Evolutionary conservation across 78 protist species (phyloP).

Genomic region (Dictyostelium discoideum): DNA sequence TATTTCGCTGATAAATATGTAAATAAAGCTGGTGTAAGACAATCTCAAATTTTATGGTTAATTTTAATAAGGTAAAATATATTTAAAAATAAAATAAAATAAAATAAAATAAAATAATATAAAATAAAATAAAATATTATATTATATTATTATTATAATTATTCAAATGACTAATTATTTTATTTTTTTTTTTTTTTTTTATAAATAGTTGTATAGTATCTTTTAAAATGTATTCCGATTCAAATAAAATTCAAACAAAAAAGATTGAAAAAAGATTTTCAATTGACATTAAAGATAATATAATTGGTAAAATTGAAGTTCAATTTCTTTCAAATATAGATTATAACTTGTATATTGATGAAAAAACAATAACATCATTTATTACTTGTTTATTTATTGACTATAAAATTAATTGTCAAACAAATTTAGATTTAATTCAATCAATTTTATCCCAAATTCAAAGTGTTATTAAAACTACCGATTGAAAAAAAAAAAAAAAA

Average conservation of each 20-base stretch:
- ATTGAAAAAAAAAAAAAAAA: not conserved
- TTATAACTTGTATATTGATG: constrained; percentile 8
- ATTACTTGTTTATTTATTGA: constrained; percentile 7
- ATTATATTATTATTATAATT: too few relatives aligned
- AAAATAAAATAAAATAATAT: too few relatives aligned
- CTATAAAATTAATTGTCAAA: not conserved
- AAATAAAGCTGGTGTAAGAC: constrained; percentile 18
- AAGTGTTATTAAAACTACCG: not conserved
- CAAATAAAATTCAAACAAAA: not conserved
- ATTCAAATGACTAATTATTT: too few relatives aligned
- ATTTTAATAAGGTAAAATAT: constrained; percentile 36
- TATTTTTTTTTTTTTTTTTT: not conserved
- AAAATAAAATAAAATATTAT: too few relatives aligned
- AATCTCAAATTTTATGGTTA: constrained; percentile 35
- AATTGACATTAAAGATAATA: not conserved
- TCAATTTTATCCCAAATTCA: not conserved
- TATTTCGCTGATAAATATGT: constrained; percentile 56
- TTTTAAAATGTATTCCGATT: constrained; percentile 31
- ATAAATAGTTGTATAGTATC: constrained; percentile 15
- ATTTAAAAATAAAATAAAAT: too few relatives aligned
- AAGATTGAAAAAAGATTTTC: constrained; percentile 23
- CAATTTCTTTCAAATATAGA: constrained; percentile 6
- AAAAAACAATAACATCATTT: constrained; percentile 7
- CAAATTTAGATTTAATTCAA: not conserved
- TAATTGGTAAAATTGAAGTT: constrained; percentile 24